Evolutionary conservation across 805 yeast species (phyloP).

Genomic region (Teunomyces cretensis): DNA sequence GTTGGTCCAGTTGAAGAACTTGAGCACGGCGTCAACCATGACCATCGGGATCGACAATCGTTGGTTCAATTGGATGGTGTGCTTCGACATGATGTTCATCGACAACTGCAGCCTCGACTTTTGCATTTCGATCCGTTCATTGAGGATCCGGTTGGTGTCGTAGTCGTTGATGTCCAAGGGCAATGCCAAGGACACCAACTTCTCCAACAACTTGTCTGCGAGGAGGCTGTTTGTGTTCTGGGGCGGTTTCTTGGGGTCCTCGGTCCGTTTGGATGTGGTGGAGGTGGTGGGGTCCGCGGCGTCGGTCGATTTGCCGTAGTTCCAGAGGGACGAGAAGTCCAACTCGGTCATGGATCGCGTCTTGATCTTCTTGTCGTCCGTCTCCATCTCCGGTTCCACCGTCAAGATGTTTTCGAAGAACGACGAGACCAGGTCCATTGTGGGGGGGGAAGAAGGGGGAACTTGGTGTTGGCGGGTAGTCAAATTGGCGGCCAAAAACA

Average conservation of each 20-base stretch:
- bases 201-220: slow-evolving; percentile 72
- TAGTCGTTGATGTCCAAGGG: slow-evolving; percentile 53
- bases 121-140: slow-evolving; percentile 59
- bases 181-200: slow-evolving; percentile 66
- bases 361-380: background rate
- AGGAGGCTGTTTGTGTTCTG: slow-evolving; percentile 18
- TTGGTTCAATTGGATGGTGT: slow-evolving; percentile 61
- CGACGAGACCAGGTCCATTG: slow-evolving; percentile 39
- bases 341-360: slow-evolving; percentile 2
- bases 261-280: background rate
- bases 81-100: slow-evolving; percentile 66
- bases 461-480: background rate
- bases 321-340: slow-evolving; percentile 24
- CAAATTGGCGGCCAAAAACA: no score
- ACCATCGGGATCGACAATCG: slow-evolving; percentile 63
- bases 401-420: slow-evolving; percentile 36
- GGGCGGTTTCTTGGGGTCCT: slow-evolving; percentile 12
- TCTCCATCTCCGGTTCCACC: slow-evolving; percentile 15
- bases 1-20: slow-evolving; percentile 62
- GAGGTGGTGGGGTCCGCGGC: slow-evolving; percentile 1
- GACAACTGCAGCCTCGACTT: slow-evolving; percentile 67
- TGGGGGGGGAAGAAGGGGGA: no score
- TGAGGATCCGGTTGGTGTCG: slow-evolving; percentile 41
- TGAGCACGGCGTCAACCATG: slow-evolving; percentile 54
- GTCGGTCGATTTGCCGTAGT: slow-evolving; percentile 19